Evolutionary conservation across 2,329 filamentous ascomycete genomes (phyloP).

Genomic region (Ascochyta clinopodiicola): DNA sequence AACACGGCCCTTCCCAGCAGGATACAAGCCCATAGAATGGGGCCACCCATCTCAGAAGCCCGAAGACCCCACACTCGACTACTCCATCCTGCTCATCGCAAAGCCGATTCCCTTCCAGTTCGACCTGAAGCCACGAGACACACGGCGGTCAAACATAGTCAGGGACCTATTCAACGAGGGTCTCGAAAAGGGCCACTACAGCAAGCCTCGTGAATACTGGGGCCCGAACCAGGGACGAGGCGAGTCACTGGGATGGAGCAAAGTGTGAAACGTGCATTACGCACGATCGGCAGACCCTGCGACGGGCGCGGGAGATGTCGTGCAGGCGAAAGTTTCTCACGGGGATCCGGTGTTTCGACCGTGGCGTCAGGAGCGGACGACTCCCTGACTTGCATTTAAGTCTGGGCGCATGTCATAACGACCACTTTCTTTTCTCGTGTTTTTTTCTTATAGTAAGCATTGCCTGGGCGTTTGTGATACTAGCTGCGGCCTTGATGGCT

Average conservation of each 20-base stretch:
- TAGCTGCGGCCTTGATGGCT: background rate
- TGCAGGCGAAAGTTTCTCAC: conserved; percentile 1
- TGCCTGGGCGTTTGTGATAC: background rate
- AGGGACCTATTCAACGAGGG: conserved; percentile 46
- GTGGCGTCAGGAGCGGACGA: background rate
- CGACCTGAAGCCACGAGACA: conserved; percentile 45
- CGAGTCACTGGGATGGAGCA: conserved; percentile 45
- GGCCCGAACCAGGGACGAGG: conserved; percentile 42
- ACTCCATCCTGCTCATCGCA: conserved; percentile 54
- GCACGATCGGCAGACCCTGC: conserved; percentile 9
- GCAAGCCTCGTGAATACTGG: conserved; percentile 49
- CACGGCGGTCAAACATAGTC: conserved; percentile 40
- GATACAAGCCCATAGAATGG: conserved; percentile 34
- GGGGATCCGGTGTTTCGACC: conserved; percentile 23
- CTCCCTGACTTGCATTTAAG: background rate
- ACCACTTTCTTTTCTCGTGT: background rate
- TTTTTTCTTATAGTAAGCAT: background rate
- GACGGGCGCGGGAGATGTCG: conserved; percentile 1
- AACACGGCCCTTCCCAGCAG: conserved; percentile 11
- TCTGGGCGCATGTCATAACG: background rate
- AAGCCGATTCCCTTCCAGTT: conserved; percentile 56
- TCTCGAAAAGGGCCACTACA: conserved; percentile 49
- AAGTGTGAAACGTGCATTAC: conserved; percentile 32
- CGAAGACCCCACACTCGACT: conserved; percentile 54
- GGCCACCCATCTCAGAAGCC: conserved; percentile 31